Percentiles rank a stretch among this genome's conserved stretches.
Conservation (phyloP, 2,329 filamentous ascomycete genomes). For the Aureobasidium musti region DNA sequence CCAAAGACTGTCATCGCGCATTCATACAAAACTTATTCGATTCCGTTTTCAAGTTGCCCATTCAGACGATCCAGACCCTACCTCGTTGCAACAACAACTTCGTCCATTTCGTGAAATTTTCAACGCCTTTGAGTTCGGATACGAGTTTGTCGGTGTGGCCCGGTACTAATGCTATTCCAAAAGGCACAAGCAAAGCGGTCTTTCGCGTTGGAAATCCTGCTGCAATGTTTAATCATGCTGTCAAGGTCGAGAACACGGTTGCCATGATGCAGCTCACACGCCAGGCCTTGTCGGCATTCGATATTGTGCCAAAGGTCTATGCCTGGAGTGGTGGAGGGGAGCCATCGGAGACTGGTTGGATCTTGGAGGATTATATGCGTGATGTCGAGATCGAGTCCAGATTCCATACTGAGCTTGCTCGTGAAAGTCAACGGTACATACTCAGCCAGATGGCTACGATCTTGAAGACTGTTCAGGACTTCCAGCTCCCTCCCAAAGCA, state of each 20-base stretch:
- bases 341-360: neutral
- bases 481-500: neutral
- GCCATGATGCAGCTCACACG: neutral
- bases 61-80: neutral
- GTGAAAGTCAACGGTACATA: neutral
- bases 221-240: neutral
- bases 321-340: neutral
- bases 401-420: neutral
- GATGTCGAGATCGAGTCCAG: neutral
- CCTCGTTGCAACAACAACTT: slow-evolving; percentile 1
- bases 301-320: neutral
- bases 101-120: neutral
- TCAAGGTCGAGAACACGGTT: neutral
- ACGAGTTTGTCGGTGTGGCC: neutral
- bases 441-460: neutral
- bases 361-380: neutral
- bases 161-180: neutral
- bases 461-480: neutral
- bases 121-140: neutral
- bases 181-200: neutral
- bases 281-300: neutral
- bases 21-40: too few species aligned
- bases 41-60: too few species aligned
- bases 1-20: too few species aligned
- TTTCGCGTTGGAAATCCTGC: neutral